Percentiles rank a stretch among this genome's conserved stretches.
Evolutionary conservation across 2,329 filamentous ascomycete species (phyloP).

Genomic region (Curvularia verruculosa): DNA sequence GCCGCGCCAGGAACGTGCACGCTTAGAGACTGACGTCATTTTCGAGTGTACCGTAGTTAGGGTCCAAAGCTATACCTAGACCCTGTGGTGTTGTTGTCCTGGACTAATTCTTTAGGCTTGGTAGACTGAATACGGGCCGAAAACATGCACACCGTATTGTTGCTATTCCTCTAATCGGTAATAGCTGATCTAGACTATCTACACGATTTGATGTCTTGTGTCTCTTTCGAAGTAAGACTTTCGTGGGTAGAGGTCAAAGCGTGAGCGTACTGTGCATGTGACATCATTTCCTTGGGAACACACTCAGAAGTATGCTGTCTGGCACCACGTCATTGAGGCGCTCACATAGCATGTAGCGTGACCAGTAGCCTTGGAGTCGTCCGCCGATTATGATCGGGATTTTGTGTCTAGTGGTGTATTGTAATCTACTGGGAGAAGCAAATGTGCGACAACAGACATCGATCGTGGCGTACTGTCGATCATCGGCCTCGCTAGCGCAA

Average conservation of each 20-base stretch:
- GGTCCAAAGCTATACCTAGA: constrained; percentile 14
- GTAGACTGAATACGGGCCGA: constrained; percentile 9
- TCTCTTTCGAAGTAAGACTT: not conserved
- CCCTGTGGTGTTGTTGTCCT: constrained; percentile 15
- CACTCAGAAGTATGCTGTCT: constrained; percentile 6
- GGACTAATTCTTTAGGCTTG: constrained; percentile 20
- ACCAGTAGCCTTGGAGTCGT: not conserved
- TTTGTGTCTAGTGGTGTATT: constrained; percentile 6
- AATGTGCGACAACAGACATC: constrained; percentile 5
- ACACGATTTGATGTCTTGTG: not conserved
- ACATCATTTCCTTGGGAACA: constrained; percentile 1
- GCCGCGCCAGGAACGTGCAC: constrained; percentile 31
- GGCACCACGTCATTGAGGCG: constrained; percentile 13
- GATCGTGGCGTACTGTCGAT: constrained; percentile 11
- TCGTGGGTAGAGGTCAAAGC: constrained; percentile 5
- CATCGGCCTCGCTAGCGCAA: constrained; percentile 6
- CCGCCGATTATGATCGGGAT: constrained; percentile 3
- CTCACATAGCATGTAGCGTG: constrained; percentile 6
- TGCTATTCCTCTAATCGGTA: constrained; percentile 8
- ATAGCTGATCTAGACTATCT: not conserved
- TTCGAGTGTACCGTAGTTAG: constrained; percentile 13
- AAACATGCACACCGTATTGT: constrained; percentile 10
- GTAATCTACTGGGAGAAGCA: constrained; percentile 10
- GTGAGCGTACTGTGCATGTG: constrained; percentile 9
- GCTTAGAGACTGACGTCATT: constrained; percentile 37